Conservation (phyloP, 495 filamentous ascomycete species). For the Aspergillus sclerotioniger region DNA sequence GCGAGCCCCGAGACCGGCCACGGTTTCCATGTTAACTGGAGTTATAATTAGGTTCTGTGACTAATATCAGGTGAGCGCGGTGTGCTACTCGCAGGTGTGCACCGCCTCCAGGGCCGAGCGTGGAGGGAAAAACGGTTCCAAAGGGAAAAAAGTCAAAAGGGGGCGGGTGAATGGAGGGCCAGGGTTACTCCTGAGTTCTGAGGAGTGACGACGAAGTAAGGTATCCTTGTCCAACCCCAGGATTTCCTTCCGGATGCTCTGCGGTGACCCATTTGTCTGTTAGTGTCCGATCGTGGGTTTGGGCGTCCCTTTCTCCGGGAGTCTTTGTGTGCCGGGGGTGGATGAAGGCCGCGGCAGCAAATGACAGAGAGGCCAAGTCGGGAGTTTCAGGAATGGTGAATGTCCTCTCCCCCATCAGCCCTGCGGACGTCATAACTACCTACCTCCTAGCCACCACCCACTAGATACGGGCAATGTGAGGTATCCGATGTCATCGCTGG, state of each 20-base stretch:
- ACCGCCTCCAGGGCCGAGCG: conserved; percentile 6
- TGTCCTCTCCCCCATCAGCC: conserved; percentile 30
- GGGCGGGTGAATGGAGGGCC: not conserved
- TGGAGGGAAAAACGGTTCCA: not conserved
- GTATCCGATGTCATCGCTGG: not conserved
- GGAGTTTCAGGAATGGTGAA: conserved; percentile 36
- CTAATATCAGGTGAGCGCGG: conserved; percentile 1
- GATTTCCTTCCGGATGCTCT: not conserved
- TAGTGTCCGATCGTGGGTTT: conserved; percentile 4
- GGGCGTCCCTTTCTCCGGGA: not conserved
- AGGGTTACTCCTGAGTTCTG: not conserved
- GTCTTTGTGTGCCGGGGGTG: not conserved
- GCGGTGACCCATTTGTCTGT: not conserved
- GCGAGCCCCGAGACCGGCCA: conserved; percentile 37
- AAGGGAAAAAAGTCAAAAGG: not conserved
- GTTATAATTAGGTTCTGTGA: conserved; percentile 6
- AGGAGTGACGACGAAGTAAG: not conserved
- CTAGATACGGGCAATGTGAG: not conserved
- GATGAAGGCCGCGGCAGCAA: conserved; percentile 14
- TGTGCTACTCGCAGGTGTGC: not conserved
- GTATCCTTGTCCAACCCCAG: not conserved
- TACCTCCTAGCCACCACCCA: conserved; percentile 13
- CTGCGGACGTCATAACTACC: conserved; percentile 24
- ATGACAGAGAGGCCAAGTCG: conserved; percentile 30
- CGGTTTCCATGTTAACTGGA: conserved; percentile 6